Evolutionary conservation across 2,329 filamentous ascomycete species (phyloP).

Genomic region (Pseudogymnoascus sp.): DNA sequence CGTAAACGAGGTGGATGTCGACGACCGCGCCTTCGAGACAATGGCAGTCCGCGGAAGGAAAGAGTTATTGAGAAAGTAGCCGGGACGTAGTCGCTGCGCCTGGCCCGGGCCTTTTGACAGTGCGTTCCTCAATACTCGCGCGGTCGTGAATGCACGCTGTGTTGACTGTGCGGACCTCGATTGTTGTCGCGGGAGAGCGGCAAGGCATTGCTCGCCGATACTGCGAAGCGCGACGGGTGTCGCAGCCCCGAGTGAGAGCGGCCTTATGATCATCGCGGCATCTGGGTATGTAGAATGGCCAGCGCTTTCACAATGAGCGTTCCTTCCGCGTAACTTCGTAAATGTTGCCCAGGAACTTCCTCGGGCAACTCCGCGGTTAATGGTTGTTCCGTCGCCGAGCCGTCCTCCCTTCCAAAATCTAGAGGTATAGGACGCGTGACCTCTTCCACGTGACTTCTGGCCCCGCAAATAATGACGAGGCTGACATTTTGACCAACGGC

Average conservation of each 20-base stretch:
- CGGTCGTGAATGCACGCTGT: not conserved
- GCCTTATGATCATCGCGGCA: conserved; percentile 8
- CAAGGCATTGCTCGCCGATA: not conserved
- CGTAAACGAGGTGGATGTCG: not conserved
- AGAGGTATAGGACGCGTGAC: not conserved
- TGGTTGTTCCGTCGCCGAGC: not conserved
- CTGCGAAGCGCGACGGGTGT: not conserved
- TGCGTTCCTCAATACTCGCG: conserved; percentile 6
- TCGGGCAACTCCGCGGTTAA: not conserved
- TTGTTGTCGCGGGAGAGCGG: not conserved
- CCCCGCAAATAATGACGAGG: not conserved
- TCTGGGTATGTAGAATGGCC: conserved; percentile 4
- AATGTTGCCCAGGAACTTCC: conserved; percentile 3
- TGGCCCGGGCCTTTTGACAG: not conserved
- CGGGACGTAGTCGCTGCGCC: not conserved
- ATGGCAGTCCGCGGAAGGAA: not conserved
- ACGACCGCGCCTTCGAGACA: not conserved
- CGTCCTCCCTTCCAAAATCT: not conserved
- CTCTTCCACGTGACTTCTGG: not conserved
- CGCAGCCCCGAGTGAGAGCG: conserved; percentile 8
- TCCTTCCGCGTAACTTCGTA: conserved; percentile 1
- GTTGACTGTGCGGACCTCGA: not conserved
- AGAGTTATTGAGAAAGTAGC: conserved; percentile 3
- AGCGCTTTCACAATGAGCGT: conserved; percentile 3
- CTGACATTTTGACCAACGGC: not conserved